Evolutionary conservation across 2,329 filamentous ascomycete species (phyloP), one percentile per base, ranked within the genome.

Genomic region (Xenosphaeropsis pyriputrescens): DNA sequence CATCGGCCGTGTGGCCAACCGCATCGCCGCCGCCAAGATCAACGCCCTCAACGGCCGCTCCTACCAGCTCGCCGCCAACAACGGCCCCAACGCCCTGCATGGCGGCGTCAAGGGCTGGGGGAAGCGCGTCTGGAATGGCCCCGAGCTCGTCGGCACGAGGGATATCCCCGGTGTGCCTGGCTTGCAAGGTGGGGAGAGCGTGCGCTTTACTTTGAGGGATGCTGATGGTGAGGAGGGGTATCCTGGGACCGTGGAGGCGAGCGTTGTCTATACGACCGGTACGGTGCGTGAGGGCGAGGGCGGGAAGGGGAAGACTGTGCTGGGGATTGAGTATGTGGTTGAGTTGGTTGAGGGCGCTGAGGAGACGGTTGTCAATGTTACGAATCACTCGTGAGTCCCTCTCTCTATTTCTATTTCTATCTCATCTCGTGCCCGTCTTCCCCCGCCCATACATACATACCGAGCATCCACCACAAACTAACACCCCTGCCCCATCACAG

Each of bases 361-460:
- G n/a, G 89, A 95, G 68, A 96, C 89, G 0, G 78, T 78, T 32
- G 73, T 96, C 56, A 93, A 88, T 61, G 72, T 96, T 62, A 96
- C 91, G 36, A 98, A 96, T 63, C 89, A 98, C 65, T 93, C 85
- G 81, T 85, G 59, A 48, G 65, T 56, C 7, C 26, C 36, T 11
- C 18, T 17, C 32, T 18, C 26, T 11, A 6, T 19, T 6, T 14
- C 14, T 18, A 13, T 22, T 15, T 14, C 3, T 18, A 38, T 35
- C 31, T 16, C 17, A 7, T 34, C 11, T 12, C 7, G 12, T n/a
- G 18, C 17, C 16, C 16, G 14, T 8, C 16, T 33, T 32, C 12
- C 16, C 29, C 33, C 18, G n/a, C n/a, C n/a, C n/a, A n/a, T n/a
- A n/a, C n/a, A n/a, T n/a, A n/a, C n/a, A n/a, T n/a, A n/a, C n/a